Conservation (phyloP, 805 yeast species). For the Ogataea polymorpha region DNA sequence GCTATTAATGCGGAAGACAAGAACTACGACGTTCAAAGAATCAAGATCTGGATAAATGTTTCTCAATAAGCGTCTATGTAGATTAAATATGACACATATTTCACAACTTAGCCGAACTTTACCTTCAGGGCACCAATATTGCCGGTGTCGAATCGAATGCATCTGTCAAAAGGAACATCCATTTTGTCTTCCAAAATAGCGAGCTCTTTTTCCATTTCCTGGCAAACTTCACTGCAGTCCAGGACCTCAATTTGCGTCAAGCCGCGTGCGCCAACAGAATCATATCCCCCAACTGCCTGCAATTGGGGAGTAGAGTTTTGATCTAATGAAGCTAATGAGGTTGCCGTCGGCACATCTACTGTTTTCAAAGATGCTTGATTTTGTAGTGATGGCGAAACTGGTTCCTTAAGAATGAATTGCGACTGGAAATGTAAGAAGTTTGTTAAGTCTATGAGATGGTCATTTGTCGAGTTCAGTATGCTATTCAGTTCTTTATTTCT, state of each 20-base stretch:
- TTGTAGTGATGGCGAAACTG: constrained; percentile 2
- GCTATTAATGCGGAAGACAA: constrained; percentile 6
- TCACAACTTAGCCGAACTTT: constrained; percentile 7
- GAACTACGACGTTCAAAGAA: constrained; percentile 30
- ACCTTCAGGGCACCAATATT: constrained; percentile 16
- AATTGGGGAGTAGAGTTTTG: constrained; percentile 12
- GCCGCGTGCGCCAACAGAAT: constrained; percentile 12
- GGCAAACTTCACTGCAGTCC: constrained; percentile 5
- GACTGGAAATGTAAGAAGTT: constrained; percentile 22
- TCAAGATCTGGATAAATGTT: constrained; percentile 41
- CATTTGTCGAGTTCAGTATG: constrained; percentile 34
- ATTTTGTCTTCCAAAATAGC: constrained; percentile 10
- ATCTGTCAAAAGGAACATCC: constrained; percentile 6
- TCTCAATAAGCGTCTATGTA: constrained; percentile 20
- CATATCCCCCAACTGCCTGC: constrained; percentile 10
- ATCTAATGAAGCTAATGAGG: constrained; percentile 12
- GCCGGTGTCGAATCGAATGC: constrained; percentile 6
- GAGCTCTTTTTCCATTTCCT: constrained; percentile 15
- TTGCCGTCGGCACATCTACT: constrained; percentile 4
- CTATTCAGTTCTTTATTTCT: constrained; percentile 33
- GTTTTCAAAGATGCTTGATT: constrained; percentile 1
- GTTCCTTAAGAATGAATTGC: constrained; percentile 6
- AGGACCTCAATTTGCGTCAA: constrained; percentile 18
- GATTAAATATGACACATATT: not conserved
- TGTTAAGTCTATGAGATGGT: constrained; percentile 31